These are phyloP conservation scores for Cytauxzoon felis DNA, from an alignment of 169 alveolate genomes.

Conservation along the genomic window DNA sequence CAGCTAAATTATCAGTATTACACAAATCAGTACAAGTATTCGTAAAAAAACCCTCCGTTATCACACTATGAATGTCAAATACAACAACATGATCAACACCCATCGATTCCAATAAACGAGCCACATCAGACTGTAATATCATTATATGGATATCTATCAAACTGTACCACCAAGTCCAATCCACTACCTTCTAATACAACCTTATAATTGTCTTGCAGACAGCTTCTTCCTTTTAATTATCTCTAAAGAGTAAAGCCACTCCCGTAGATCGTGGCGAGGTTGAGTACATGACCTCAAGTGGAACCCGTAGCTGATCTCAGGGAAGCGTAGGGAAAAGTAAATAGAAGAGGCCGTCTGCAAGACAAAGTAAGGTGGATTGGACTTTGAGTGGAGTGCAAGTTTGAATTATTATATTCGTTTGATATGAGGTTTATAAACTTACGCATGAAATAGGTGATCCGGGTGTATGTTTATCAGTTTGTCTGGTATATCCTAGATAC, in stretches of 20 bases:
- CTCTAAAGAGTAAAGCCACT: too few species aligned
- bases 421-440: not conserved
- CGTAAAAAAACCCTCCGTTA: conserved; percentile 90
- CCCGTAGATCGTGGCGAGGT: too few species aligned
- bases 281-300: too few species aligned
- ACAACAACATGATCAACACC: conserved; percentile 94
- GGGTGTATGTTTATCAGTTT: conserved; percentile 81
- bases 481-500: conserved; percentile 95
- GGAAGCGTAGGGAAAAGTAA: too few species aligned
- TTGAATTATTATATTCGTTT: not conserved
- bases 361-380: too few species aligned
- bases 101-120: conserved; percentile 88
- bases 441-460: conserved; percentile 92
- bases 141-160: not conserved
- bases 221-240: too few species aligned
- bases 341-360: too few species aligned
- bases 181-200: conserved; percentile 2
- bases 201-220: not conserved
- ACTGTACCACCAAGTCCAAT: not conserved
- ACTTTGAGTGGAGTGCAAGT: not conserved
- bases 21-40: conserved; percentile 90
- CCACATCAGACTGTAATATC: conserved; percentile 81
- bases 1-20: conserved; percentile 76
- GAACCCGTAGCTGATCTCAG: too few species aligned
- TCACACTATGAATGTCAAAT: conserved; percentile 92